Base-by-base conservation (phyloP, 108 stramenopile species). In the Stephanodiscus triporus region DNA sequence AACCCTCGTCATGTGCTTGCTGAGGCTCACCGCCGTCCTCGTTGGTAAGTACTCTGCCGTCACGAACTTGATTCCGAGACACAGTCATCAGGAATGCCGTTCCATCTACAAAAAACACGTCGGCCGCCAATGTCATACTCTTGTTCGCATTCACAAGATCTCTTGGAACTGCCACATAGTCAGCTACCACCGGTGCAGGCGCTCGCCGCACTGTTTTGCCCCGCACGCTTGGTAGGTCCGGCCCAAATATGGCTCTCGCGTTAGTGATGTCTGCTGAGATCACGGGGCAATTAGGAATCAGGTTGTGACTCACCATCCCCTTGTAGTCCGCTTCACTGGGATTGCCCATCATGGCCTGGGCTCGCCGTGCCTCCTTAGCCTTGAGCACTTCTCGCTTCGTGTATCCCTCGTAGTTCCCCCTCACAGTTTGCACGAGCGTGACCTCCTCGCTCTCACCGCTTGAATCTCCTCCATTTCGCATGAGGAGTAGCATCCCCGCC, bases 101-200 rank as follows among this genome's bases (percentile, higher is more conserved):
- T 9, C 40, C 40, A 5, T 34, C 32, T 5, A 34, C 32, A 34
- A 34, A 34, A n/a, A 34, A 34, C 32, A 34, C 32, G 11, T 40
- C 89, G 7, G 59, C 68, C 0, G 32, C 57, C 42, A 89, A 11
- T 0, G 67, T 77, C 7, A 84, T 73, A 34, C 59, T 30, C 1
- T 60, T 30, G 55, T 73, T 47, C 2, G 38, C 17, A 0, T 58
- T 37, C 2, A 84, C 8, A 16, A 86, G 11, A 0, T 55, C 29
- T 20, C 19, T 0, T 14, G 82, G 86, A 4, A 79, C 57, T 6
- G 64, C 37, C 0, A 75, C 60, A 11, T 67, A 63, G 0, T 76
- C 22, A 0, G 68, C 17, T 2, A 51, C 63, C n/a, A 81, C 84
- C n/a, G 30, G 43, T 5, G 34, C 19, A 2, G 79, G 68, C 49